phyloP scores from a whole-genome alignment of 768 basidiomycete genomes.

The Holtermanniella nyarrowii region DNA sequence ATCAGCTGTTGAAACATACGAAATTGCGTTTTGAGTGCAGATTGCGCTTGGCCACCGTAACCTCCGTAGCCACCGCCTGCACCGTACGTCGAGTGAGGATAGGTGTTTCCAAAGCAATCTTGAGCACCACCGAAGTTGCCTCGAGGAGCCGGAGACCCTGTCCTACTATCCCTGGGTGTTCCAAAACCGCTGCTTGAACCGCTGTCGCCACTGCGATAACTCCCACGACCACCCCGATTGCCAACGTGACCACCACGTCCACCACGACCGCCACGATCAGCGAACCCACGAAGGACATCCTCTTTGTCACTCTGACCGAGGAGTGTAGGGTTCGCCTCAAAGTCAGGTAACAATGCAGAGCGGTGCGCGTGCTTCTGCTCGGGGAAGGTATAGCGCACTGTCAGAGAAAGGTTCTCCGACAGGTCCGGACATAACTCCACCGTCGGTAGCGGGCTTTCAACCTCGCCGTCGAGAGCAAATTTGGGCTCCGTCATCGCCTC shows the following conservation, averaged over 20 bases:
- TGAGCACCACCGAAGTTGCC: slow-evolving; percentile 1
- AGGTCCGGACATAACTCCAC: slow-evolving; percentile 62
- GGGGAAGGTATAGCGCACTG: slow-evolving; percentile 80
- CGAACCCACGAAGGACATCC: slow-evolving; percentile 48
- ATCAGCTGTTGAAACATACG: slow-evolving; percentile 14
- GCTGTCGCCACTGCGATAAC: slow-evolving; percentile 3
- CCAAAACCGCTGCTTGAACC: slow-evolving; percentile 19
- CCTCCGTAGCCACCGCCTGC: slow-evolving; percentile 33
- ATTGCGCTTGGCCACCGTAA: slow-evolving; percentile 25
- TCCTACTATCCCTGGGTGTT: slow-evolving; percentile 9
- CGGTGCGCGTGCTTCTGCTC: slow-evolving; percentile 74
- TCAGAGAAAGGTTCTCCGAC: slow-evolving; percentile 73
- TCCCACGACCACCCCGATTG: slow-evolving; percentile 14
- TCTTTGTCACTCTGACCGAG: slow-evolving; percentile 66
- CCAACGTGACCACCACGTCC: slow-evolving; percentile 23
- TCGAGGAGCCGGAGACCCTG: slow-evolving; percentile 5
- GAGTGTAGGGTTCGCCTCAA: slow-evolving; percentile 50
- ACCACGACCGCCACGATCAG: slow-evolving; percentile 37
- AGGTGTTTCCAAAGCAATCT: slow-evolving; percentile 5
- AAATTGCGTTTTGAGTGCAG: slow-evolving; percentile 22
- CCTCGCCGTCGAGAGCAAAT: slow-evolving; percentile 84
- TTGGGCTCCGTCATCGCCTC: slow-evolving; percentile 70
- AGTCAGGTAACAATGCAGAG: slow-evolving; percentile 68
- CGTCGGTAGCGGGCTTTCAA: slow-evolving; percentile 58
- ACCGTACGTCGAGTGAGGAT: neutral